Evolutionary conservation across 2,329 filamentous ascomycete species (phyloP).

Genomic region (Stagonosporopsis vannaccii): DNA sequence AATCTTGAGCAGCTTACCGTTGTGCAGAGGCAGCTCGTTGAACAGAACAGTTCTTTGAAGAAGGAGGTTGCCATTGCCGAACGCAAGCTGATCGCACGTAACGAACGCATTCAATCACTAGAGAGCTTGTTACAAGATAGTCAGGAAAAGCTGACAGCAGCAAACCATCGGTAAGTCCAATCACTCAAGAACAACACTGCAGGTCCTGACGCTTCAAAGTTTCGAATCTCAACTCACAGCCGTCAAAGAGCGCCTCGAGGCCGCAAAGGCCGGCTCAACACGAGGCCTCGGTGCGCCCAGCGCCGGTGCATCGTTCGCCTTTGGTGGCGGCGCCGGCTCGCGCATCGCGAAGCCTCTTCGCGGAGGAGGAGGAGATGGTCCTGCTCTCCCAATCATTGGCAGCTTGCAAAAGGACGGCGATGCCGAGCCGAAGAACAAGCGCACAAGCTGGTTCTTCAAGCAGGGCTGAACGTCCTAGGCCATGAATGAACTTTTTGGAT

Average conservation of each 20-base stretch:
- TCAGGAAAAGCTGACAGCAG: constrained; percentile 96
- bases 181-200: not conserved
- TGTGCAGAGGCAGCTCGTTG: constrained; percentile 95
- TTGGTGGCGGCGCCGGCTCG: constrained; percentile 59
- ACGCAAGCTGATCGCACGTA: constrained; percentile 93
- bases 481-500: constrained; percentile 14
- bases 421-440: constrained; percentile 64
- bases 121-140: constrained; percentile 93
- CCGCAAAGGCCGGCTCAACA: constrained; percentile 89
- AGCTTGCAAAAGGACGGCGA: constrained; percentile 59
- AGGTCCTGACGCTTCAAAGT: constrained; percentile 58
- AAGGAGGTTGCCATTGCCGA: constrained; percentile 99
- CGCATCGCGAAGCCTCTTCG: constrained; percentile 71
- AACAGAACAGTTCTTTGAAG: constrained; percentile 92
- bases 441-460: constrained; percentile 78
- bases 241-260: constrained; percentile 96
- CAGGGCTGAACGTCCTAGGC: constrained; percentile 49
- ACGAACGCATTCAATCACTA: constrained; percentile 94
- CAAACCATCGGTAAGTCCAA: constrained; percentile 87
- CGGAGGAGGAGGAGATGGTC: constrained; percentile 57
- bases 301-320: constrained; percentile 70
- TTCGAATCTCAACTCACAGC: constrained; percentile 97
- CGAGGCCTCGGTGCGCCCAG: constrained; percentile 75
- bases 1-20: constrained; percentile 98
- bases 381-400: constrained; percentile 53